Evolutionary conservation across 2,329 filamentous ascomycete species (phyloP).

Genomic region (Penicillium concentricum): DNA sequence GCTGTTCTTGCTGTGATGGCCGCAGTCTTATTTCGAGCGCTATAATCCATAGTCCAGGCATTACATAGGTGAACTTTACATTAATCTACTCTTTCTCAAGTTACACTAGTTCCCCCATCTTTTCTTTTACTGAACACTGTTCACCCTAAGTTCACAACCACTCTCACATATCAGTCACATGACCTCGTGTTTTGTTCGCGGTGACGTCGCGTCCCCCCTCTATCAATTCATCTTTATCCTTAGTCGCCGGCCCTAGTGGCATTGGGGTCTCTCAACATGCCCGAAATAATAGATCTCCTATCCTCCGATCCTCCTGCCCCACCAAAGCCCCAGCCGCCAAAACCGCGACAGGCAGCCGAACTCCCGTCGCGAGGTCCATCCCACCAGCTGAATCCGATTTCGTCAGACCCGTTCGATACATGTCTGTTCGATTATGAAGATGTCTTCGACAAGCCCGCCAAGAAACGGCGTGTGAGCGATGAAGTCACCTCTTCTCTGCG

Average conservation of each 20-base stretch:
- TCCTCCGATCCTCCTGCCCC: constrained; percentile 34
- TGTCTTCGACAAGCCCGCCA: constrained; percentile 27
- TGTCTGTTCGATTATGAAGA: constrained; percentile 29
- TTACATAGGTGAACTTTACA: constrained; percentile 15
- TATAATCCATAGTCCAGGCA: constrained; percentile 13
- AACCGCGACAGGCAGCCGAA: constrained; percentile 12
- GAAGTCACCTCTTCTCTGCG: constrained; percentile 13
- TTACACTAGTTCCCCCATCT: background rate
- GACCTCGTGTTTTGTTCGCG: constrained; percentile 24
- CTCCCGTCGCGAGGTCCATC: constrained; percentile 9
- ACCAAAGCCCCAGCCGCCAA: constrained; percentile 10
- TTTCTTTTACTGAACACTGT: background rate
- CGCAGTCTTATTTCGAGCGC: constrained; percentile 22
- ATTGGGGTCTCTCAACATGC: constrained; percentile 29
- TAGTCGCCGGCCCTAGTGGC: constrained; percentile 10
- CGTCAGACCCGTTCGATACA: constrained; percentile 31
- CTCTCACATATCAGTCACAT: constrained; percentile 16
- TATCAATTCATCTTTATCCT: background rate
- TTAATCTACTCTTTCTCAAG: background rate
- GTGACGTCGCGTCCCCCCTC: constrained; percentile 22
- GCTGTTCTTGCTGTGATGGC: constrained; percentile 31
- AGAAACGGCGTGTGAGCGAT: constrained; percentile 33
- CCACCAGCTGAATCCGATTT: constrained; percentile 15
- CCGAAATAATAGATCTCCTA: constrained; percentile 40
- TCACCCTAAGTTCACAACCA: background rate